Conservation (phyloP, 495 filamentous ascomycete species). For the Aspergillus kassunensis region DNA sequence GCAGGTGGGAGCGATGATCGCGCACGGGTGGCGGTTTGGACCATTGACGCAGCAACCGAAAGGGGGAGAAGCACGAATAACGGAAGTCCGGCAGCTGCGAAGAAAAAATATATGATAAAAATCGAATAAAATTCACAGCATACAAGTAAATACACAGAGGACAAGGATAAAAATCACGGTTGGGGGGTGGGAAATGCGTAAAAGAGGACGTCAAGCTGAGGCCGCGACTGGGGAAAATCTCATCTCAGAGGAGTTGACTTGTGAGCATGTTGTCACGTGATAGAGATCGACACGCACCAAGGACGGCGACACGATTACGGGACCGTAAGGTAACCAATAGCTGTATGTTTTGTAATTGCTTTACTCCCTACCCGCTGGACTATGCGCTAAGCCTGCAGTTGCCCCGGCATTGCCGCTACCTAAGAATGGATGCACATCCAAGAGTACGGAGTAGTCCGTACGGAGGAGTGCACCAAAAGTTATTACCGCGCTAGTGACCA, state of each 20-base stretch:
- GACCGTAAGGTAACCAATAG: constrained; percentile 7
- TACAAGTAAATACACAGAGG: not conserved
- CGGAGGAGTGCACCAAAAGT: no score
- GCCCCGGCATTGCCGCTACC: not conserved
- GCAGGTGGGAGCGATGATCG: constrained; percentile 2
- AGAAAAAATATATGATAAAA: constrained; percentile 10
- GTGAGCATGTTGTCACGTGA: constrained; percentile 2
- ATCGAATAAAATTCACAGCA: not conserved
- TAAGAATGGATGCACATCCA: not conserved
- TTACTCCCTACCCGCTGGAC: constrained; percentile 9
- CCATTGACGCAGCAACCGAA: constrained; percentile 19
- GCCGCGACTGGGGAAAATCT: constrained; percentile 9
- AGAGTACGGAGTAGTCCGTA: not conserved
- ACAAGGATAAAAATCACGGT: constrained; percentile 7
- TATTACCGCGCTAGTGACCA: no score
- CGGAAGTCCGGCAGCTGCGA: not conserved
- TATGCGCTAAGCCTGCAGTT: constrained; percentile 17
- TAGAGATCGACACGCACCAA: constrained; percentile 7
- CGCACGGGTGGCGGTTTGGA: constrained; percentile 14
- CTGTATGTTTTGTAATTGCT: constrained; percentile 9
- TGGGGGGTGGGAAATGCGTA: constrained; percentile 5
- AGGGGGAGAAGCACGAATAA: constrained; percentile 1
- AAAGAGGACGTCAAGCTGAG: constrained; percentile 9
- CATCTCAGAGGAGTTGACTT: not conserved
- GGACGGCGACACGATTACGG: constrained; percentile 1